Conservation (phyloP, 371 early-diverging fungal species). For the Haplosporangium sp. region DNA sequence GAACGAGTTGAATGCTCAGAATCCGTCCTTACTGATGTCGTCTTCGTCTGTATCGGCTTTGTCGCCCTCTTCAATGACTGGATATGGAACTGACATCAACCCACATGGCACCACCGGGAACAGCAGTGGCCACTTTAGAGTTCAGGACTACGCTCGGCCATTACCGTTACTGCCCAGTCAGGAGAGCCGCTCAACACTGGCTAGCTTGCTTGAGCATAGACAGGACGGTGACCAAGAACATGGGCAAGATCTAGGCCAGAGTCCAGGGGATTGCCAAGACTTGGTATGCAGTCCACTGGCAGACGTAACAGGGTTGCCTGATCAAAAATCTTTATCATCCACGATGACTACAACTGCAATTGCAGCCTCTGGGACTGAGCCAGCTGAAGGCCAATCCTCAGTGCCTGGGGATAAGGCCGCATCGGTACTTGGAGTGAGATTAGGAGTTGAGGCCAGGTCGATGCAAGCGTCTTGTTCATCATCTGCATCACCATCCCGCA, state of each 20-base stretch:
- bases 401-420: neutral
- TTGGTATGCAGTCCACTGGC: neutral
- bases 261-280: neutral
- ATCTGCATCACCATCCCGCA: constrained; percentile 10
- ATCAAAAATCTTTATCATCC: constrained; percentile 6
- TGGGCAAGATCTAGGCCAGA: neutral
- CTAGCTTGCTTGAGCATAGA: constrained; percentile 15
- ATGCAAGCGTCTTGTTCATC: neutral
- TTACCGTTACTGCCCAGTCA: constrained; percentile 8
- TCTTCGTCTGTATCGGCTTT: neutral
- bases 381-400: neutral
- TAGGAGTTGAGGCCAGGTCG: constrained; percentile 1
- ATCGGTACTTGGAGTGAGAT: constrained; percentile 4
- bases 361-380: neutral
- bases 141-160: constrained; percentile 1
- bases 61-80: neutral
- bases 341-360: neutral
- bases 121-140: constrained; percentile 11
- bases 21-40: constrained; percentile 1
- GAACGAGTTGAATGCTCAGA: constrained; percentile 18
- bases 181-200: constrained; percentile 18
- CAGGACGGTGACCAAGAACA: neutral
- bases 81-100: neutral
- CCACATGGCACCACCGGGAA: neutral
- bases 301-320: constrained; percentile 13